A percentile compares a stretch with the other conserved stretches of the same genome.
These are phyloP conservation scores for Pisolithus orientalis DNA, from an alignment of 768 basidiomycete genomes.

Conservation along the genomic window DNA sequence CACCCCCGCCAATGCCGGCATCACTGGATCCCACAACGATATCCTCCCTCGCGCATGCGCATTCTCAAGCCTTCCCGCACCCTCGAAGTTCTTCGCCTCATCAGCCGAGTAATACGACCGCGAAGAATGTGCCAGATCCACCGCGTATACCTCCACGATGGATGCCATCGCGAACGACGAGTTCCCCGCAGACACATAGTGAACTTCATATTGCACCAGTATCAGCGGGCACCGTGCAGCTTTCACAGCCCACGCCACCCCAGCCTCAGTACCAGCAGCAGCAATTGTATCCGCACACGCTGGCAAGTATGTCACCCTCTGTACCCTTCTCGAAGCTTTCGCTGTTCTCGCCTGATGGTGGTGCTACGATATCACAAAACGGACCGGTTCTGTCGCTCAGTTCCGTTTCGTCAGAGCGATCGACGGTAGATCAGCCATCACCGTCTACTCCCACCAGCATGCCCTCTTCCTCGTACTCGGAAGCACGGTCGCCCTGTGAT, in stretches of 20 bases:
- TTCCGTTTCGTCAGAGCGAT: slow-evolving; percentile 3
- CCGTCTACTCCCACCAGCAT: slow-evolving; percentile 10
- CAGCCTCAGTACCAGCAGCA: slow-evolving; percentile 1
- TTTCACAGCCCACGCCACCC: not conserved
- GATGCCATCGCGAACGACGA: slow-evolving; percentile 7
- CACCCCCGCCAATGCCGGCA: slow-evolving; percentile 46
- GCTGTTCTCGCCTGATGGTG: slow-evolving; percentile 31
- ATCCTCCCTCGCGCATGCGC: slow-evolving; percentile 19
- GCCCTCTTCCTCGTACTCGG: not conserved
- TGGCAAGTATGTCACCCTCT: slow-evolving; percentile 36
- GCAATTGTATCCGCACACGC: not conserved
- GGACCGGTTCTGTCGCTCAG: slow-evolving; percentile 7
- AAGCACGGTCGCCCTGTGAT: too few relatives aligned
- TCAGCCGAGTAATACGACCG: slow-evolving; percentile 1
- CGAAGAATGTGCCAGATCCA: slow-evolving; percentile 7
- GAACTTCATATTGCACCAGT: not conserved
- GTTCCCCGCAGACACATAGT: slow-evolving; percentile 3
- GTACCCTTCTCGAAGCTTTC: slow-evolving; percentile 49
- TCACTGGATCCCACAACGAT: slow-evolving; percentile 36
- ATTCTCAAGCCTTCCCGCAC: slow-evolving; percentile 6
- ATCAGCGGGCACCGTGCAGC: not conserved
- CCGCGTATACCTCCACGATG: slow-evolving; percentile 7
- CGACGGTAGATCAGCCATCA: not conserved
- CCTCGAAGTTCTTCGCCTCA: slow-evolving; percentile 16
- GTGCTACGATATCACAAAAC: slow-evolving; percentile 1